phyloP scores from a whole-genome alignment of 2,329 filamentous ascomycete genomes.

The Dactylellina parvicollis region DNA sequence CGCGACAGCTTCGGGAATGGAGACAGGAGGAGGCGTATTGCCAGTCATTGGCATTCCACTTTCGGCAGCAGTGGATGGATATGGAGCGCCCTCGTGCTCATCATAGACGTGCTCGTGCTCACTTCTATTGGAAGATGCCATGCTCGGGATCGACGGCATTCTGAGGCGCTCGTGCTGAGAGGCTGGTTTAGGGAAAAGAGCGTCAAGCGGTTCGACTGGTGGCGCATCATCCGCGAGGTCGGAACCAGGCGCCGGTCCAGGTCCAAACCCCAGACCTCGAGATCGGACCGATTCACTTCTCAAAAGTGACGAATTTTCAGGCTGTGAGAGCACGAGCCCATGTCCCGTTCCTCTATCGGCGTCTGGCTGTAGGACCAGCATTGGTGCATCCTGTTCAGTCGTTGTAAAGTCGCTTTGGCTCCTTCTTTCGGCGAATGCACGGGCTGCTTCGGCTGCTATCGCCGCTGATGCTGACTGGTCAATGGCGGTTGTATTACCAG shows the following conservation, averaged over 20 bases:
- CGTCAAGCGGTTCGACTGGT: slow-evolving; percentile 43
- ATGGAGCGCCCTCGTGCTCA: slow-evolving; percentile 54
- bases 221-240: slow-evolving; percentile 51
- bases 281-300: slow-evolving; percentile 47
- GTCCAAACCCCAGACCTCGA: slow-evolving; percentile 43
- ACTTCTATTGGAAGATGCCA: slow-evolving; percentile 50
- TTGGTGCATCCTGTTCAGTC: slow-evolving; percentile 63
- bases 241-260: slow-evolving; percentile 46
- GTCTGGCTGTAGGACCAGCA: slow-evolving; percentile 69
- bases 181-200: slow-evolving; percentile 38
- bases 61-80: slow-evolving; percentile 54
- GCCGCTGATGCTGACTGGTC: slow-evolving; percentile 63
- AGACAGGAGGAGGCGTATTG: slow-evolving; percentile 54
- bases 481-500: slow-evolving; percentile 64
- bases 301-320: slow-evolving; percentile 45
- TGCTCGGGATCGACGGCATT: slow-evolving; percentile 50
- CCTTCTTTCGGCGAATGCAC: slow-evolving; percentile 26
- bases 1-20: slow-evolving; percentile 38
- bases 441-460: slow-evolving; percentile 51
- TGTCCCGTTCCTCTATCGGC: slow-evolving; percentile 66
- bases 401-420: slow-evolving; percentile 8
- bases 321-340: slow-evolving; percentile 64
- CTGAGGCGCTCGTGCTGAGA: slow-evolving; percentile 28
- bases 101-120: slow-evolving; percentile 37
- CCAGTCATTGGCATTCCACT: slow-evolving; percentile 57